These are phyloP conservation scores for Neonectria ditissima DNA, from an alignment of 2,329 filamentous ascomycete species.

Conservation along the genomic window DNA sequence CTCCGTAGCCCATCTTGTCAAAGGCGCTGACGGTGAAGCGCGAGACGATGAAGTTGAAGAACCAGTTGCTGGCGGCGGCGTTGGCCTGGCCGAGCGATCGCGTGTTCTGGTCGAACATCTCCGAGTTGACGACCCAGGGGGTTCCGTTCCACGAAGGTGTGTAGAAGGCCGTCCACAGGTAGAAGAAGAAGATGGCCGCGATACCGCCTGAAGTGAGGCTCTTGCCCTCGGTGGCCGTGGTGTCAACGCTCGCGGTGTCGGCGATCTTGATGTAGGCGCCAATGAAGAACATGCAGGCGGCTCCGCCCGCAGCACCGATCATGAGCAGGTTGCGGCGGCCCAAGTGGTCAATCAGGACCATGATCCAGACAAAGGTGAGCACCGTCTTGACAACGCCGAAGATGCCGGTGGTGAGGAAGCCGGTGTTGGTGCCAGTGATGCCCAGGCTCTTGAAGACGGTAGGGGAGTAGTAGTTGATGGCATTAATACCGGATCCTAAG, in stretches of 20 bases:
- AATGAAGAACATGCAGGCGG: slow-evolving; percentile 74
- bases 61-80: slow-evolving; percentile 79
- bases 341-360: slow-evolving; percentile 73
- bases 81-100: slow-evolving; percentile 76
- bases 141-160: slow-evolving; percentile 79
- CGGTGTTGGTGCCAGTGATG: slow-evolving; percentile 57
- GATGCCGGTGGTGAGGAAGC: slow-evolving; percentile 74
- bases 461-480: slow-evolving; percentile 79
- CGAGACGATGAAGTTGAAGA: slow-evolving; percentile 77
- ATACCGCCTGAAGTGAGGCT: slow-evolving; percentile 64
- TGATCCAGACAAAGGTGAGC: slow-evolving; percentile 75
- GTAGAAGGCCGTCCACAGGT: slow-evolving; percentile 70
- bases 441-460: slow-evolving; percentile 59
- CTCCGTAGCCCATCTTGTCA: slow-evolving; percentile 68
- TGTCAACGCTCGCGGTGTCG: slow-evolving; percentile 58
- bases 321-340: slow-evolving; percentile 71
- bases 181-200: slow-evolving; percentile 75
- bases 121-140: slow-evolving; percentile 80
- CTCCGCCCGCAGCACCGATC: slow-evolving; percentile 71
- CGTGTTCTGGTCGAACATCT: slow-evolving; percentile 78
- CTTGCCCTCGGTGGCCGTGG: slow-evolving; percentile 46
- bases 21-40: slow-evolving; percentile 77
- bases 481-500: slow-evolving; percentile 73
- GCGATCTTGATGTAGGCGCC: slow-evolving; percentile 58
- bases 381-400: slow-evolving; percentile 82